phyloP scores from a whole-genome alignment of 176 grass and related monocot species.

The Zizania latifolia region DNA sequence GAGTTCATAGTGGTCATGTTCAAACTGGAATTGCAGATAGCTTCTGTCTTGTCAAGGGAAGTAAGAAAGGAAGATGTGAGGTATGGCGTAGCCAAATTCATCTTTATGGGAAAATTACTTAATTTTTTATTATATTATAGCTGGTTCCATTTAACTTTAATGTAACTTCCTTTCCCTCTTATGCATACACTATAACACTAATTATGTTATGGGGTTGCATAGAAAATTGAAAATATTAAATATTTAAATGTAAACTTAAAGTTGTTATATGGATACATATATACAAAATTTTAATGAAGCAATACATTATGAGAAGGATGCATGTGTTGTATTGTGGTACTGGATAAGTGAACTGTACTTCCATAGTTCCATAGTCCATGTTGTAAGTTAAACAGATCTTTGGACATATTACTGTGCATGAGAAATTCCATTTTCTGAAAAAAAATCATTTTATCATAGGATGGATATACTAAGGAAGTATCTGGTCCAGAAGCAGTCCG shows the following conservation, averaged over 20 bases:
- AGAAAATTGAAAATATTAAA: background rate
- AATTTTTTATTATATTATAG: background rate
- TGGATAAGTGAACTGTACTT: background rate
- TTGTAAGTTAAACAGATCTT: background rate
- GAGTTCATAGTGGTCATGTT: conserved; percentile 87
- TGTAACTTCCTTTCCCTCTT: background rate
- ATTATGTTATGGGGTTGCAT: background rate
- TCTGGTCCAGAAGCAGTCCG: conserved; percentile 44
- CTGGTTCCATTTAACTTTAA: background rate
- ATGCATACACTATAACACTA: background rate
- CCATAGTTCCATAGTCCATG: background rate
- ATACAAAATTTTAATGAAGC: background rate
- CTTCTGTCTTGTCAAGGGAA: conserved; percentile 51
- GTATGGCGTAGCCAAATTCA: conserved; percentile 34
- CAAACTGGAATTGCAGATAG: conserved; percentile 62
- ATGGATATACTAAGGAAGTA: conserved; percentile 85
- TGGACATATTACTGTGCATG: conserved; percentile 6
- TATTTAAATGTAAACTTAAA: background rate
- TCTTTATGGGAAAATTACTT: background rate
- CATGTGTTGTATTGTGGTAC: background rate
- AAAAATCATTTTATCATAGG: conserved; percentile 33
- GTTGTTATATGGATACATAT: background rate
- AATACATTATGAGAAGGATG: background rate
- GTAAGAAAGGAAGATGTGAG: conserved; percentile 72
- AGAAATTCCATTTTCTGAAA: background rate